These are phyloP conservation scores for Didymella sp. DNA, from an alignment of 2,329 filamentous ascomycete genomes.

Conservation along the genomic window DNA sequence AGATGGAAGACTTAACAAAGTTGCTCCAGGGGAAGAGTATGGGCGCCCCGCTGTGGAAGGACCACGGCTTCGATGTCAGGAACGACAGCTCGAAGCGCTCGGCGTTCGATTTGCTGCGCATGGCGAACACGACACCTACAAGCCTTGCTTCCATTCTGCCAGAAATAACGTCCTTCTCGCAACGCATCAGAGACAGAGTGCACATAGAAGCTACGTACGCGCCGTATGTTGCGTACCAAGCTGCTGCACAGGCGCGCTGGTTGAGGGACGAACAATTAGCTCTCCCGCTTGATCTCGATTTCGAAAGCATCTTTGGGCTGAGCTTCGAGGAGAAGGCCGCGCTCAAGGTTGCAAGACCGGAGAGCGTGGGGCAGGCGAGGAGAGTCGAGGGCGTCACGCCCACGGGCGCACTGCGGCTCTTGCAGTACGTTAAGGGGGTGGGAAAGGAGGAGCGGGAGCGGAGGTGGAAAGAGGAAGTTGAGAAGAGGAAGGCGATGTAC, in stretches of 20 bases:
- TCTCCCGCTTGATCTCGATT: slow-evolving; percentile 78
- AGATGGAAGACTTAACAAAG: slow-evolving; percentile 71
- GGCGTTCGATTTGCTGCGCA: slow-evolving; percentile 80
- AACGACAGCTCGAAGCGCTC: slow-evolving; percentile 71
- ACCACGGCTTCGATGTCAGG: slow-evolving; percentile 72
- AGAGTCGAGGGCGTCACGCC: slow-evolving; percentile 79
- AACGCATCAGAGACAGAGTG: slow-evolving; percentile 71
- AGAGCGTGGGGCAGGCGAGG: slow-evolving; percentile 86
- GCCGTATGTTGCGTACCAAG: slow-evolving; percentile 81
- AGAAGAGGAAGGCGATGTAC: slow-evolving; percentile 41
- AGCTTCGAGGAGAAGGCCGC: slow-evolving; percentile 79
- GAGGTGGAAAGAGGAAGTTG: slow-evolving; percentile 39
- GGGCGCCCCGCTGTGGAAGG: slow-evolving; percentile 70
- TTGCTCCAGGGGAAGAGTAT: slow-evolving; percentile 66
- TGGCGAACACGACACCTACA: slow-evolving; percentile 62
- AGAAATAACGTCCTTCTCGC: slow-evolving; percentile 60
- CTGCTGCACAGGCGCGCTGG: slow-evolving; percentile 69
- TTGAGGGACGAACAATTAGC: slow-evolving; percentile 76
- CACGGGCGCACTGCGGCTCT: slow-evolving; percentile 60
- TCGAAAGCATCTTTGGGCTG: slow-evolving; percentile 73
- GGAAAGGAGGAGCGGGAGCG: slow-evolving; percentile 43
- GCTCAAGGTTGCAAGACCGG: slow-evolving; percentile 74
- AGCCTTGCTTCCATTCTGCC: slow-evolving; percentile 66
- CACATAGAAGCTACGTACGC: slow-evolving; percentile 85
- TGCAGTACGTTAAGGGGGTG: slow-evolving; percentile 65